Conservation (phyloP, 2,329 filamentous ascomycete genomes). For the Beauveria medogensis region DNA sequence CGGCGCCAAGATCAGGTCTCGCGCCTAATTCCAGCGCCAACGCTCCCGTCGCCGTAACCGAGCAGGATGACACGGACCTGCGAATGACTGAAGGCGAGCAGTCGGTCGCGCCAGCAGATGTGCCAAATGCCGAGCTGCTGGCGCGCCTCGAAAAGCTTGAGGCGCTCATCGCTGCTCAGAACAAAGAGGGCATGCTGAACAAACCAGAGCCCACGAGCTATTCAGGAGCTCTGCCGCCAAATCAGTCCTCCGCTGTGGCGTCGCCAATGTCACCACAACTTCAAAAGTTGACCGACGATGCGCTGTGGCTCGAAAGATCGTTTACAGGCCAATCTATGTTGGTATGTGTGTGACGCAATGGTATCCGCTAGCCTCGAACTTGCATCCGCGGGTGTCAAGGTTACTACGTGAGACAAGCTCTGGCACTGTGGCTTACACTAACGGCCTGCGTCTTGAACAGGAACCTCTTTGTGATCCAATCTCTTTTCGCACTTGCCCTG, state of each 20-base stretch:
- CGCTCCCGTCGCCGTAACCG: neutral
- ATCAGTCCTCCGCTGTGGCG: constrained; percentile 10
- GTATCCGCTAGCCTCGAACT: neutral
- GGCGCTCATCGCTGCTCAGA: constrained; percentile 17
- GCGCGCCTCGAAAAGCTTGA: constrained; percentile 21
- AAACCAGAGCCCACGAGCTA: constrained; percentile 6
- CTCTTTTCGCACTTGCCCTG: constrained; percentile 25
- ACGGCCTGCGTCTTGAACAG: constrained; percentile 13
- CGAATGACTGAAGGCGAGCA: neutral
- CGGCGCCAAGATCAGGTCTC: constrained; percentile 4
- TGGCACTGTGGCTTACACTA: neutral
- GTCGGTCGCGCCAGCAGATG: constrained; percentile 12
- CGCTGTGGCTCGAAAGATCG: constrained; percentile 24
- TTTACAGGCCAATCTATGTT: constrained; percentile 23
- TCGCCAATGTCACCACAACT: constrained; percentile 21
- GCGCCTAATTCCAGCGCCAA: neutral
- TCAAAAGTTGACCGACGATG: constrained; percentile 26
- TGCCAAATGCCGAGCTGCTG: constrained; percentile 17
- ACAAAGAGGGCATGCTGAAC: constrained; percentile 6
- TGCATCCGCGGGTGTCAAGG: neutral
- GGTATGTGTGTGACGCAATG: constrained; percentile 17
- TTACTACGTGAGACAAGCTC: neutral
- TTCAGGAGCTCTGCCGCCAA: neutral
- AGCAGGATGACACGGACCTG: neutral
- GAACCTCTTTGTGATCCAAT: constrained; percentile 24